Evolutionary conservation across 306 rosid species (phyloP).

Genomic region (Vigna nakashimae): DNA sequence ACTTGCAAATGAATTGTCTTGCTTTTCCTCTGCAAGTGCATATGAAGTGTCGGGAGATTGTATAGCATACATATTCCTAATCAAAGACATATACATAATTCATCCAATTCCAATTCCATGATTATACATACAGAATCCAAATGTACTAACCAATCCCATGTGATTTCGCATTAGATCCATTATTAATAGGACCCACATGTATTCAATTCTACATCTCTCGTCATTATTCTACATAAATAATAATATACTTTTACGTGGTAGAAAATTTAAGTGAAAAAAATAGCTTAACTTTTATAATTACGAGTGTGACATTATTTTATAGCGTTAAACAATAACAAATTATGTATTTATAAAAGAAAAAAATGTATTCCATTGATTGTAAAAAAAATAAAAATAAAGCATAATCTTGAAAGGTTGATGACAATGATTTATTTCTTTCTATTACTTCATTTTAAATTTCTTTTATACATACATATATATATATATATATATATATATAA

Average conservation of each 20-base stretch:
- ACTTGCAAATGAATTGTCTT: neutral
- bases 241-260: neutral
- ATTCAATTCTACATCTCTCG: neutral
- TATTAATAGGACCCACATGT: slow-evolving; percentile 23
- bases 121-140: slow-evolving; percentile 7
- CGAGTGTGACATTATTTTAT: too few species aligned
- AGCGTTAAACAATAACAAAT: too few species aligned
- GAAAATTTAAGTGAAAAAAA: neutral
- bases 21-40: neutral
- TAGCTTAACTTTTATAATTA: too few species aligned
- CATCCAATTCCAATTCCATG: neutral
- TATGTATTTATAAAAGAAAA: too few species aligned
- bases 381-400: too few species aligned
- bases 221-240: neutral
- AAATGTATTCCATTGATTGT: too few species aligned
- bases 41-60: slow-evolving; percentile 26
- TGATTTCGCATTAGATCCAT: slow-evolving; percentile 17
- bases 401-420: too few species aligned
- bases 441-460: too few species aligned
- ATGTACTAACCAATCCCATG: slow-evolving; percentile 27
- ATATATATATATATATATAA: too few species aligned
- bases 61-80: neutral
- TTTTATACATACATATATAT: too few species aligned
- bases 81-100: neutral
- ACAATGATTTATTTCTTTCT: too few species aligned